phyloP scores from a whole-genome alignment of 2,329 filamentous ascomycete genomes.

The Sarocladiaceae sp. region DNA sequence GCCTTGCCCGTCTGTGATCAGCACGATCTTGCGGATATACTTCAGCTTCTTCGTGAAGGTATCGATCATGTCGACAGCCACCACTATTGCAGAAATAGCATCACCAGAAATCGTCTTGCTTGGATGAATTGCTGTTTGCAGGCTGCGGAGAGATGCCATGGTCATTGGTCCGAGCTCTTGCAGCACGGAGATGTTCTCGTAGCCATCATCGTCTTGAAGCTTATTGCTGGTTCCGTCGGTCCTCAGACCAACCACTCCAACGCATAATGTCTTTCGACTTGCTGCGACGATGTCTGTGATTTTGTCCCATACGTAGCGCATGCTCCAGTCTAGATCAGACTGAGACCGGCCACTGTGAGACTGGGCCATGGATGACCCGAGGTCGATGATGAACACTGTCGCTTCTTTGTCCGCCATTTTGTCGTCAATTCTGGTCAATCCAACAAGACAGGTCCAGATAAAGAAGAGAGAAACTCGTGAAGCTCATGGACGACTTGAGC shows the following conservation, averaged over 20 bases:
- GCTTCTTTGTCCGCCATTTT: conserved; percentile 90
- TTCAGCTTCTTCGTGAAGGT: conserved; percentile 75
- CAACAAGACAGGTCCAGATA: not conserved
- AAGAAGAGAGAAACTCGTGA: conserved; percentile 2
- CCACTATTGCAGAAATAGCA: conserved; percentile 77
- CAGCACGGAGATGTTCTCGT: conserved; percentile 74
- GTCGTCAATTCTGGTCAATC: conserved; percentile 5
- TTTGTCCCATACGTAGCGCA: conserved; percentile 94
- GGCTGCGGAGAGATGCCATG: conserved; percentile 61
- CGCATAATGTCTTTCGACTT: conserved; percentile 60
- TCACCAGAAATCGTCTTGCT: conserved; percentile 69
- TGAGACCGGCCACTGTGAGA: conserved; percentile 63
- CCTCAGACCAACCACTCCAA: conserved; percentile 75
- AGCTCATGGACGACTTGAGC: not conserved
- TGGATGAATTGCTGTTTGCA: conserved; percentile 59
- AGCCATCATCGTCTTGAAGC: conserved; percentile 63
- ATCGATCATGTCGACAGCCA: conserved; percentile 82
- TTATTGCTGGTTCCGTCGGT: conserved; percentile 71
- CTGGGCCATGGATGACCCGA: conserved; percentile 78
- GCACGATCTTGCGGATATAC: conserved; percentile 70
- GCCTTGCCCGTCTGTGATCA: conserved; percentile 77
- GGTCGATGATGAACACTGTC: conserved; percentile 84
- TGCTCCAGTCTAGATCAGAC: conserved; percentile 80
- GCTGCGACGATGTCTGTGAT: conserved; percentile 62
- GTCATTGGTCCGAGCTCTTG: conserved; percentile 56